Evolutionary conservation across 2,329 filamentous ascomycete species (phyloP), one percentile per base, ranked within the genome.

Genomic region (Claviceps monticola): DNA sequence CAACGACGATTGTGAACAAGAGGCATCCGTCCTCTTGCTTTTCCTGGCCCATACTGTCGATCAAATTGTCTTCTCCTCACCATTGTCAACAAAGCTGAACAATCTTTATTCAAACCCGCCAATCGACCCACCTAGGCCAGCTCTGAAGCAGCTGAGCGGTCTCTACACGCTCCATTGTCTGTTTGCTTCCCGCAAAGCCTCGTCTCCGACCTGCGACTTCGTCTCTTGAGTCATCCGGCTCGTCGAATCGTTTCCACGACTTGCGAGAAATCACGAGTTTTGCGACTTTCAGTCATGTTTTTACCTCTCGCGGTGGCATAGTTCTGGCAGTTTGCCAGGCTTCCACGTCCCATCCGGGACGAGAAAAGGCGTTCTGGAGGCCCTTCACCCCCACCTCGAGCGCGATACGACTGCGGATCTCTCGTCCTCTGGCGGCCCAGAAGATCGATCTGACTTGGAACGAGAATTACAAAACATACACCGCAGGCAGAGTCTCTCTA

Each of bases 321-420:
- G 71, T 70, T 67, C 67, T 71, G 71, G 71, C 71, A 64, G 58
- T 62, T 64, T 66, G 71, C 72, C 71, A 68, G 70, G 70, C 65
- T 62, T 60, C 48, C 58, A 59, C 60, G 61, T 63, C 62, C 61
- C 57, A 50, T 54, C 14, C 21, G 49, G 49, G 44, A 39, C 19
- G 11, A 48, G 37, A 26, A 29, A 39, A 29, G 37, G 38, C 47
- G 36, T 47, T 52, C 46, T 44, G 14, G 26, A 36, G 39, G 34
- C 44, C 44, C 8, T 16, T 5, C 21, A 5, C 3, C 43, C 21
- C 43, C 43, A n/a, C 21, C 29, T 37, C 44, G 19, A 36, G 47
- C 26, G 47, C 19, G 9, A 14, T 43, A 45, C 51, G 34, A 37
- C 13, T 36, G 48, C 21, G 50, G 43, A 26, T 36, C 23, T 23